These are phyloP conservation scores for Pleurotus tuoliensis DNA, from an alignment of 768 basidiomycete species.

Conservation along the genomic window DNA sequence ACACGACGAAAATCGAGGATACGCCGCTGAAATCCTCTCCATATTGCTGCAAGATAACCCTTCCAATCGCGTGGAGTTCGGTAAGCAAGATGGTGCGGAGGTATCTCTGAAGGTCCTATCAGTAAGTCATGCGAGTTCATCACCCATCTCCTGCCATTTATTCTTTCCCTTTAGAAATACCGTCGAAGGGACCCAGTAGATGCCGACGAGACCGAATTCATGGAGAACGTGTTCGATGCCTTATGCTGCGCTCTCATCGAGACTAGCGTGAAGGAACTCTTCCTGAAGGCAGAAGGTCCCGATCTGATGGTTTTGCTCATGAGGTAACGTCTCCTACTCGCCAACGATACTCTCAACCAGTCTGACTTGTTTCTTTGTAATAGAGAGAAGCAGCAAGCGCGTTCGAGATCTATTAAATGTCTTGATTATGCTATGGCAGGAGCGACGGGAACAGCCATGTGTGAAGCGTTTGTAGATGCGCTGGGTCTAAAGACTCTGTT, in stretches of 20 bases:
- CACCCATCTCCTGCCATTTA: conserved; percentile 10
- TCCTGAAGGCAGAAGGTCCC: conserved; percentile 88
- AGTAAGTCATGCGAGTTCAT: conserved; percentile 42
- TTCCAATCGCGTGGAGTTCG: conserved; percentile 65
- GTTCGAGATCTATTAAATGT: conserved; percentile 83
- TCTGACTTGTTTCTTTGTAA: neutral
- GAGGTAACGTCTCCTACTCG: conserved; percentile 58
- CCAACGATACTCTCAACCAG: too few relatives aligned
- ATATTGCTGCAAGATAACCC: conserved; percentile 79
- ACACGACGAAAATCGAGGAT: conserved; percentile 89
- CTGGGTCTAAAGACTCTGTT: conserved; percentile 89
- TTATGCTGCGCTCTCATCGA: conserved; percentile 85
- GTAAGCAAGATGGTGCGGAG: conserved; percentile 77
- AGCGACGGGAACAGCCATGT: conserved; percentile 59
- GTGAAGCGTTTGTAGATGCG: conserved; percentile 84
- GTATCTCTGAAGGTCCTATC: conserved; percentile 70
- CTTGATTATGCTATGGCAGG: conserved; percentile 90
- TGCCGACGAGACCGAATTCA: conserved; percentile 91
- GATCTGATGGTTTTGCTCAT: conserved; percentile 99
- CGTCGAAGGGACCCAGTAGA: conserved; percentile 80
- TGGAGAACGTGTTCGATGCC: conserved; percentile 94
- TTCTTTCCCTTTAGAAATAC: conserved; percentile 59
- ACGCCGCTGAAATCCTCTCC: conserved; percentile 90
- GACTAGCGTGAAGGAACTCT: conserved; percentile 71
- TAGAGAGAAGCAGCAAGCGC: conserved; percentile 81